These are phyloP conservation scores for Auxenochlorella pyrenoidosa DNA, from an alignment of 139 green algal genomes.

Conservation along the genomic window DNA sequence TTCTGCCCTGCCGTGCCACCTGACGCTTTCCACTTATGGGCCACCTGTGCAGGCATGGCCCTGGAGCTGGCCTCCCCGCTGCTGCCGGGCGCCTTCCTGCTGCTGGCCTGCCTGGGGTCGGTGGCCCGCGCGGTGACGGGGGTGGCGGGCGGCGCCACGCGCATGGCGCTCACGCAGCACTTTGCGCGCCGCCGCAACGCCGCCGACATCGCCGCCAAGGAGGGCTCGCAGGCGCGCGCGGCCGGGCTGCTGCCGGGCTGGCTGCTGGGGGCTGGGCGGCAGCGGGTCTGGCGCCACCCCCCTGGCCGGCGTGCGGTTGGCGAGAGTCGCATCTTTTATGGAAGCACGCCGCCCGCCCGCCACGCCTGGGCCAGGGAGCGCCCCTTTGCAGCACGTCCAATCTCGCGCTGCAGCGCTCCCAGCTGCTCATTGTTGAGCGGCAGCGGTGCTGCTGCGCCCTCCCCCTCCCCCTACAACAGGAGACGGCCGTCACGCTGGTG, in stretches of 20 bases:
- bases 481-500: conserved; percentile 78
- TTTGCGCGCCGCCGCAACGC: conserved; percentile 79
- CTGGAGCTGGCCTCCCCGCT: conserved; percentile 32
- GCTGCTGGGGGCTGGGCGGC: too few relatives aligned
- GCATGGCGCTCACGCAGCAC: conserved; percentile 88
- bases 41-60: conserved; percentile 1
- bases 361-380: too few relatives aligned
- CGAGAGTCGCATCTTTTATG: too few relatives aligned
- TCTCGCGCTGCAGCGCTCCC: too few relatives aligned
- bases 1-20: neutral
- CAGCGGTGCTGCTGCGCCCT: too few relatives aligned
- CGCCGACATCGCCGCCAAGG: conserved; percentile 87
- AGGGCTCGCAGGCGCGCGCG: conserved; percentile 71
- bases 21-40: too few relatives aligned
- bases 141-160: conserved; percentile 78
- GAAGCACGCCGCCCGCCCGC: too few relatives aligned
- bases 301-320: too few relatives aligned
- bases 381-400: too few relatives aligned
- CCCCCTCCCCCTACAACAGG: too few relatives aligned
- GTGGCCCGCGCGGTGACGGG: conserved; percentile 72
- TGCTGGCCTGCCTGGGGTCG: conserved; percentile 71
- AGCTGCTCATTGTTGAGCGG: too few relatives aligned
- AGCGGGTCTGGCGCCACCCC: too few relatives aligned
- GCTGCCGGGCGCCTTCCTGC: conserved; percentile 71
- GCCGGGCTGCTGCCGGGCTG: neutral